phyloP scores from a whole-genome alignment of 2,329 filamentous ascomycete genomes.

The Neonectria sp. region DNA sequence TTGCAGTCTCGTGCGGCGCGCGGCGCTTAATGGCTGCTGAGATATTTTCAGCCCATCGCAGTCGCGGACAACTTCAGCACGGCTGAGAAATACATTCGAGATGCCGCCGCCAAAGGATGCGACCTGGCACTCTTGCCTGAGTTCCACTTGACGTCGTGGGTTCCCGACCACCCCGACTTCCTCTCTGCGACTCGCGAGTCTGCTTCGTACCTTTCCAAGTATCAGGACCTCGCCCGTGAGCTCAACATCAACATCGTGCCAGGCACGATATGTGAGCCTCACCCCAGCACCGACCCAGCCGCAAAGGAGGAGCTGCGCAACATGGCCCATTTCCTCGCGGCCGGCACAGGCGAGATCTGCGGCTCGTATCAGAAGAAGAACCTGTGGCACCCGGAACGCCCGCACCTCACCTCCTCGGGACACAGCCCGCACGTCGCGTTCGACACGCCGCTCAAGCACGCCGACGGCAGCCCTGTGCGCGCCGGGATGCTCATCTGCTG shows the following conservation, averaged over 20 bases:
- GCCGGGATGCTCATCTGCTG: slow-evolving; percentile 82
- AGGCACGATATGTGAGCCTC: slow-evolving; percentile 82
- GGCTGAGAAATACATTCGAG: slow-evolving; percentile 57
- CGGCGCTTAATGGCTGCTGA: slow-evolving; percentile 20
- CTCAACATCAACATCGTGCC: slow-evolving; percentile 79
- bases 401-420: slow-evolving; percentile 69
- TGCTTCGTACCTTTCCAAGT: slow-evolving; percentile 70
- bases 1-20: background rate
- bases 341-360: slow-evolving; percentile 69
- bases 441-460: slow-evolving; percentile 68
- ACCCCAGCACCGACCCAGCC: slow-evolving; percentile 37
- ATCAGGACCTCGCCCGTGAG: slow-evolving; percentile 75
- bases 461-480: slow-evolving; percentile 55
- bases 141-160: slow-evolving; percentile 84
- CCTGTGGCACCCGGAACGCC: slow-evolving; percentile 80
- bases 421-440: slow-evolving; percentile 67
- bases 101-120: slow-evolving; percentile 57
- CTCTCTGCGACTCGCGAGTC: slow-evolving; percentile 66
- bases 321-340: slow-evolving; percentile 81
- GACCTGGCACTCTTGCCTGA: slow-evolving; percentile 76
- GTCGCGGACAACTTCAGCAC: slow-evolving; percentile 59
- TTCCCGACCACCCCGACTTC: slow-evolving; percentile 74
- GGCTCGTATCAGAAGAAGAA: slow-evolving; percentile 84
- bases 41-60: slow-evolving; percentile 51
- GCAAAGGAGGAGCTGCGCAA: slow-evolving; percentile 69